Evolutionary conservation across 306 rosid genomes (phyloP).

Genomic region (Ochetophila trinervis): DNA sequence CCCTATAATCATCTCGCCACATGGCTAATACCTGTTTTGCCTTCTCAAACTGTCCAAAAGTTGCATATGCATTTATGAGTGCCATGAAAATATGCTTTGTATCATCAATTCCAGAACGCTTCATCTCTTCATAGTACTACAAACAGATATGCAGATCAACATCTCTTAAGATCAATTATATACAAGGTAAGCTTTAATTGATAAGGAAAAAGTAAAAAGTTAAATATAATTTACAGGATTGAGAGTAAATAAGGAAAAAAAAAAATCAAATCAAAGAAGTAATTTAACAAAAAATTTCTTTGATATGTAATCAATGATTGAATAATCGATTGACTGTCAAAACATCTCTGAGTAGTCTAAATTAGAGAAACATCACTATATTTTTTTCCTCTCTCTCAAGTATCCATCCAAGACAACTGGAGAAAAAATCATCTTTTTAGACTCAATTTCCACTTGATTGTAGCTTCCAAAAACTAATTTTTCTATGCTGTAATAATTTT

Average conservation of each 20-base stretch:
- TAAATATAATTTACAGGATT: not conserved
- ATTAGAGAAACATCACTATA: too few relatives aligned
- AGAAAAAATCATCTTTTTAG: too few relatives aligned
- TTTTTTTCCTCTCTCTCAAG: too few relatives aligned
- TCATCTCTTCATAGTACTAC: conserved; percentile 70
- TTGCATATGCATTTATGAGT: conserved; percentile 68
- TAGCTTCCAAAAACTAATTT: too few relatives aligned
- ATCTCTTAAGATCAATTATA: conserved; percentile 11
- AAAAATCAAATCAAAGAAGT: not conserved
- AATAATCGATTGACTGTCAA: too few relatives aligned
- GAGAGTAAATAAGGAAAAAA: not conserved
- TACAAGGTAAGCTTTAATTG: conserved; percentile 3
- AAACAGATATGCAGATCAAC: conserved; percentile 35
- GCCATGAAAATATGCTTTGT: conserved; percentile 64
- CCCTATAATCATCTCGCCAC: conserved; percentile 19
- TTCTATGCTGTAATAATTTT: too few relatives aligned
- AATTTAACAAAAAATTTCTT: too few relatives aligned
- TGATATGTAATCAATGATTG: too few relatives aligned
- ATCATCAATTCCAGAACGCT: conserved; percentile 23
- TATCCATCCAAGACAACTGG: too few relatives aligned
- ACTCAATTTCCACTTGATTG: too few relatives aligned
- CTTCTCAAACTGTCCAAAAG: conserved; percentile 71
- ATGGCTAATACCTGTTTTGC: conserved; percentile 71
- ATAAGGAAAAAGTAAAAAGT: not conserved
- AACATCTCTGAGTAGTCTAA: too few relatives aligned